These are phyloP conservation scores for Blepharisma japonicum DNA, from an alignment of 73 alveolate species.

Conservation along the genomic window DNA sequence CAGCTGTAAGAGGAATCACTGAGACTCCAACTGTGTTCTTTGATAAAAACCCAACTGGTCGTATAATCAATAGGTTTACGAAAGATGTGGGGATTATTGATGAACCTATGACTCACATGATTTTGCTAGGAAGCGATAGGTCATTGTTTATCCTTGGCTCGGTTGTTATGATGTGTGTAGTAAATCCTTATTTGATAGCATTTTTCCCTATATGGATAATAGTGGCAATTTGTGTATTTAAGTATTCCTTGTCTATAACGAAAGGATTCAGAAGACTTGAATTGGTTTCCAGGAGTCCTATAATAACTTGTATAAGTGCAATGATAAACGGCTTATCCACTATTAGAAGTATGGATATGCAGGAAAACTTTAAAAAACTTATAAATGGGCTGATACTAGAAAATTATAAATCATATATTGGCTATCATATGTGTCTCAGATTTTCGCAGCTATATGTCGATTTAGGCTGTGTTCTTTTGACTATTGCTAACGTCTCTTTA, in stretches of 20 bases:
- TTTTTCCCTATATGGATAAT: not conserved
- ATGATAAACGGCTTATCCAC: constrained; percentile 1
- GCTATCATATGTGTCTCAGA: not conserved
- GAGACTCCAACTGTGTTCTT: constrained; percentile 51
- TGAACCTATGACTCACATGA: not conserved
- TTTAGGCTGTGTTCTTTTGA: not conserved
- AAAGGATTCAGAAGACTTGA: not conserved
- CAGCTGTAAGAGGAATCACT: not conserved
- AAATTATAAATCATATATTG: not conserved
- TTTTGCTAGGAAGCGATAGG: not conserved
- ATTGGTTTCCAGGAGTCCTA: not conserved
- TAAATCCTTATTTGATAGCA: not conserved
- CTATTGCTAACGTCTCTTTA: not conserved
- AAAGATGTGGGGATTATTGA: constrained; percentile 46
- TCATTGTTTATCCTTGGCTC: not conserved
- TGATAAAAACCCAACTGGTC: constrained; percentile 86
- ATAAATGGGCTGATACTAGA: not conserved
- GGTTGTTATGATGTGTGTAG: not conserved
- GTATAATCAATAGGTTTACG: constrained; percentile 75
- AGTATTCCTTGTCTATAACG: not conserved
- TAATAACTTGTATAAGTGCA: not conserved
- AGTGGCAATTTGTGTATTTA: not conserved
- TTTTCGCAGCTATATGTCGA: not conserved
- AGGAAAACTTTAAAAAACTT: not conserved
- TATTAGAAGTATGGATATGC: not conserved